Base-by-base conservation (phyloP, 768 basidiomycete species). In the Rhizopogon sp. region DNA sequence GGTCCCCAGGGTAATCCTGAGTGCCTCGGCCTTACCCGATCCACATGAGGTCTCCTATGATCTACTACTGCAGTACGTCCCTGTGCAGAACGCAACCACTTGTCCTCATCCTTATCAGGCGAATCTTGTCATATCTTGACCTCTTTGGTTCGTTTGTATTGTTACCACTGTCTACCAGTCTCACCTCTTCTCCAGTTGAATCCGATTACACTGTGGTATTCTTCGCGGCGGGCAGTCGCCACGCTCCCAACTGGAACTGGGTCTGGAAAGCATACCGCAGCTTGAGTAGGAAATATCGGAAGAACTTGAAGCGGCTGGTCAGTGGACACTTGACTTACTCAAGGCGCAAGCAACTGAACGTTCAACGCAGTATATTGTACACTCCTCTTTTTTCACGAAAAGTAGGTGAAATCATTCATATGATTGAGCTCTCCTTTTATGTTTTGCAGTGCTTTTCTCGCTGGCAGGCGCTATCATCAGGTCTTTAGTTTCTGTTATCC, bases 241-340 rank as follows among this genome's bases (percentile, higher is more conserved):
- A 92, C 70, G 79, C 83, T 2, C 92, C 92, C 5, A 79, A 80
- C 25, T 93, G 90, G 90, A 89, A 85, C 60, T 94, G 92, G 92
- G 80, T 94, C 9, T 93, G 91, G 91, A 92, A 89, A 64, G 88
- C 90, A 0, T 93, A 93, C 67, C 79, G 90, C 22, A 87, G 86
- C 63, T 73, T 88, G 43, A 90, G 79, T 65, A 76, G 88, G 52
- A 92, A 90, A 68, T 94, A 92, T 64, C 80, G 92, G 52, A 94
- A 94, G 74, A 91, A 94, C 64, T 69, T 94, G 55, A 93, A 93
- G 69, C 82, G 83, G 64, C 65, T 94, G 70, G 90, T 88, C 57
- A 53, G 87, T 37, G 69, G 11, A 50, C 33, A 35, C 8, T 47
- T 40, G 43, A 13, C 22, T n/a, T 33, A 39, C 60, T 65, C n/a